Evolutionary conservation across 192 early-diverging fungal species (phyloP).

Genomic region (Coemansia sp.): DNA sequence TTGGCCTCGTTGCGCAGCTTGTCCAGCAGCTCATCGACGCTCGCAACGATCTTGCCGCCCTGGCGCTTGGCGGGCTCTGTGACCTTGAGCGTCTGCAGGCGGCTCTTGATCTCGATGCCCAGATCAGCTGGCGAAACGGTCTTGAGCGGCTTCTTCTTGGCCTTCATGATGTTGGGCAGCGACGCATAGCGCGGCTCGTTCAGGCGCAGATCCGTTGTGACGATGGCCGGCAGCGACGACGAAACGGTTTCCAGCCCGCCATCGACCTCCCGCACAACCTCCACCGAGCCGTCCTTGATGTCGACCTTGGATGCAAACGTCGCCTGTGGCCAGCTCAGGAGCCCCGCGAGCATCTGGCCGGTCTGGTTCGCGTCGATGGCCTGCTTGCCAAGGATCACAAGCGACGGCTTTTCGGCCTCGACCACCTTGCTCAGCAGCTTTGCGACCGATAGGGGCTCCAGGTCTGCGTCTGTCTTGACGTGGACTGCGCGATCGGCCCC

Average conservation of each 20-base stretch:
- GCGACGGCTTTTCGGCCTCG: slow-evolving; percentile 86
- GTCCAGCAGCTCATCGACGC: slow-evolving; percentile 88
- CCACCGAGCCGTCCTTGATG: slow-evolving; percentile 62
- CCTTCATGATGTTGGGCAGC: slow-evolving; percentile 94
- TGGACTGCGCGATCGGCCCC: slow-evolving; percentile 95
- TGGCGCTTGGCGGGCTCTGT: slow-evolving; percentile 88
- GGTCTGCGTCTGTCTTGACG: slow-evolving; percentile 75
- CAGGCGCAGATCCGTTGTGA: slow-evolving; percentile 93
- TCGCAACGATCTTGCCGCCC: slow-evolving; percentile 86
- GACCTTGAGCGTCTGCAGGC: slow-evolving; percentile 85
- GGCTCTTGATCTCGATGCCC: slow-evolving; percentile 78
- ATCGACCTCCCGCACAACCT: slow-evolving; percentile 94
- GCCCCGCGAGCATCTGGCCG: slow-evolving; percentile 97
- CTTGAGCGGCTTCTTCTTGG: slow-evolving; percentile 94
- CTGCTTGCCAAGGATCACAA: slow-evolving; percentile 97
- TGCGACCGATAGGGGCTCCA: slow-evolving; percentile 88
- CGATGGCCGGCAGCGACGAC: slow-evolving; percentile 80
- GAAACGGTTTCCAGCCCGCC: slow-evolving; percentile 92
- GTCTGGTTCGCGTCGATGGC: slow-evolving; percentile 98
- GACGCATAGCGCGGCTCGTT: slow-evolving; percentile 97
- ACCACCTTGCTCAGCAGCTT: slow-evolving; percentile 88
- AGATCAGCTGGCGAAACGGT: slow-evolving; percentile 75
- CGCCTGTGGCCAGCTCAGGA: slow-evolving; percentile 91
- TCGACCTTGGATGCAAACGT: slow-evolving; percentile 98
- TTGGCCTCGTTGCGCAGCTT: slow-evolving; percentile 84